Evolutionary conservation across 2,329 filamentous ascomycete species (phyloP).

Genomic region (Beauveria pseudobassiana): DNA sequence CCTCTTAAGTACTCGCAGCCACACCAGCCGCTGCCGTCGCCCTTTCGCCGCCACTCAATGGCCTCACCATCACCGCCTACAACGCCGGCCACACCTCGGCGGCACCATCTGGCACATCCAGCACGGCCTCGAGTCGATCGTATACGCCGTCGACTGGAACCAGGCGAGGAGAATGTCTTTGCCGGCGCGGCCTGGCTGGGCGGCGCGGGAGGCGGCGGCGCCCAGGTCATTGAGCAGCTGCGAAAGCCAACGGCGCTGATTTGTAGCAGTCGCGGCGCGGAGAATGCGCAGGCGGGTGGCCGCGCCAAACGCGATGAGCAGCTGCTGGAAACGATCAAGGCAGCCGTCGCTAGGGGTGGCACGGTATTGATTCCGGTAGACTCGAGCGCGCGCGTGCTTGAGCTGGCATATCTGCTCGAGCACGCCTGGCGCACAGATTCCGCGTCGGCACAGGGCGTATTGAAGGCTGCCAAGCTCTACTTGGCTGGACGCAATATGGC

Average conservation of each 20-base stretch:
- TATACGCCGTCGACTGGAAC: constrained; percentile 98
- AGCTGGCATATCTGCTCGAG: constrained; percentile 86
- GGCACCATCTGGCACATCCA: constrained; percentile 99
- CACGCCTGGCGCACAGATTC: constrained; percentile 75
- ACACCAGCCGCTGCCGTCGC: constrained; percentile 78
- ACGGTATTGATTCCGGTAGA: constrained; percentile 92
- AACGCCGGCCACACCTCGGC: constrained; percentile 94
- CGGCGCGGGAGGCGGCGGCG: constrained; percentile 68
- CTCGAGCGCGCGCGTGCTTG: constrained; percentile 87
- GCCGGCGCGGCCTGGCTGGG: constrained; percentile 91
- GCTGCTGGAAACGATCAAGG: constrained; percentile 72
- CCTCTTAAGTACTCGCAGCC: constrained; percentile 95
- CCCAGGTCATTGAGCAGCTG: constrained; percentile 88
- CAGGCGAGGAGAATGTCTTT: constrained; percentile 94
- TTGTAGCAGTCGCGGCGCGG: constrained; percentile 78
- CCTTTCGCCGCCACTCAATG: constrained; percentile 81
- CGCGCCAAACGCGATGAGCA: constrained; percentile 78
- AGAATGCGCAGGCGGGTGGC: constrained; percentile 62
- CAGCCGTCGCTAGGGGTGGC: constrained; percentile 72
- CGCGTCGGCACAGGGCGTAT: constrained; percentile 40
- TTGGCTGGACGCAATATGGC: constrained; percentile 80
- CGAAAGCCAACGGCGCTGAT: constrained; percentile 89
- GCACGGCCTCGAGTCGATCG: constrained; percentile 90
- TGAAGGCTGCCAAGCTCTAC: constrained; percentile 58
- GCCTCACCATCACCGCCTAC: constrained; percentile 91